phyloP scores from a whole-genome alignment of 805 yeast species.

The Myxozyma neglecta region DNA sequence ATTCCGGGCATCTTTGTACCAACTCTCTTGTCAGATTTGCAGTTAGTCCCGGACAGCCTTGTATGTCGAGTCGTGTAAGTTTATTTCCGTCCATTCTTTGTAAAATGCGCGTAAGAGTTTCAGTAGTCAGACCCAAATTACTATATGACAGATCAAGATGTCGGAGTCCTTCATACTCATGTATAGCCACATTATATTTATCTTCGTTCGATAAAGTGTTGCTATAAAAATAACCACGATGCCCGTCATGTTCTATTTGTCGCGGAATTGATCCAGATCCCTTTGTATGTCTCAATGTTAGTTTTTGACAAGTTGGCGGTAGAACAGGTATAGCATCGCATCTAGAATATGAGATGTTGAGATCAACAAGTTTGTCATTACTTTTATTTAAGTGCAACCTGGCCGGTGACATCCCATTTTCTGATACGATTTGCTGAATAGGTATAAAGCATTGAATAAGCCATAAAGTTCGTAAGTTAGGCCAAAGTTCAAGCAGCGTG shows the following conservation, averaged over 20 bases:
- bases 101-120: neutral
- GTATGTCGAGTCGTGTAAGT: neutral
- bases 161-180: neutral
- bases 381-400: neutral
- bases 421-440: neutral
- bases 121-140: neutral
- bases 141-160: neutral
- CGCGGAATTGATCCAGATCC: constrained; percentile 3
- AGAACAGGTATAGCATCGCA: neutral
- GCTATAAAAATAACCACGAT: neutral
- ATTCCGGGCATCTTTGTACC: neutral
- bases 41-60: constrained; percentile 1
- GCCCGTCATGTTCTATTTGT: neutral
- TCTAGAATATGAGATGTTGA: neutral
- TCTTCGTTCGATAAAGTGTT: neutral
- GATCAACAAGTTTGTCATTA: neutral
- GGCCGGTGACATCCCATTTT: neutral
- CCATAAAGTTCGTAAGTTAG: constrained; percentile 8
- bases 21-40: neutral
- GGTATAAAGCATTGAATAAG: neutral
- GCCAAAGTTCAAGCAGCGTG: constrained; percentile 5
- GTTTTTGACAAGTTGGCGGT: constrained; percentile 3
- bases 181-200: neutral
- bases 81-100: neutral
- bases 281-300: neutral